Conservation (phyloP, 2,329 filamentous ascomycete species). For the Aspergillus flavus region DNA sequence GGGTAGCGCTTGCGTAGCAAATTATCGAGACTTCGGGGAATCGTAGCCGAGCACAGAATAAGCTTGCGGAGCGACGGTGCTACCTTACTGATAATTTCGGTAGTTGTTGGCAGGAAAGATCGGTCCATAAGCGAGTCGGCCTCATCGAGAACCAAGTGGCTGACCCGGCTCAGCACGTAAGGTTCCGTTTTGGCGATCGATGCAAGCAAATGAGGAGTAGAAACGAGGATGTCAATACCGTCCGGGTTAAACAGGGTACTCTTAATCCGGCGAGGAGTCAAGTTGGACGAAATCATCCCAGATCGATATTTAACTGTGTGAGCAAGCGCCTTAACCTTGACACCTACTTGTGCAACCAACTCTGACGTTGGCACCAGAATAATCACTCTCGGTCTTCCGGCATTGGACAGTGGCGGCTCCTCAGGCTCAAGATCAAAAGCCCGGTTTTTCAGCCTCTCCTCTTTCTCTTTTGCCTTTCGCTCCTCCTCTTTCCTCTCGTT, state of each 20-base stretch:
- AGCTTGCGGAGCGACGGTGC: constrained; percentile 82
- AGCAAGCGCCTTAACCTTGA: constrained; percentile 77
- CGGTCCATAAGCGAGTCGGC: constrained; percentile 95
- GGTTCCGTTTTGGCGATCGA: constrained; percentile 89
- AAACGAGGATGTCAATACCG: constrained; percentile 82
- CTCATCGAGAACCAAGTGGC: constrained; percentile 88
- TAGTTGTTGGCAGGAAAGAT: constrained; percentile 84
- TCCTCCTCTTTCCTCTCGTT: constrained; percentile 58
- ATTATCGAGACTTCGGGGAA: constrained; percentile 84
- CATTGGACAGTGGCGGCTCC: constrained; percentile 66
- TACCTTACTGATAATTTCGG: constrained; percentile 77
- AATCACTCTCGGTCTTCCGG: constrained; percentile 76
- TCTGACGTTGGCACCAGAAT: constrained; percentile 92
- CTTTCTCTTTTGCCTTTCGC: constrained; percentile 59
- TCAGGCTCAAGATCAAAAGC: constrained; percentile 64
- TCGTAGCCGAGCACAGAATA: constrained; percentile 93
- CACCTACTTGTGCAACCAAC: constrained; percentile 83
- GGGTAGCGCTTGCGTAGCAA: constrained; percentile 83
- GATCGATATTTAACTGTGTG: constrained; percentile 87
- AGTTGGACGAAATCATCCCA: constrained; percentile 76
- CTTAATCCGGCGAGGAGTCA: constrained; percentile 77
- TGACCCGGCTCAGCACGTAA: constrained; percentile 88
- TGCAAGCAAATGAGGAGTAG: constrained; percentile 85
- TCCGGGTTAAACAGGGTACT: constrained; percentile 77
- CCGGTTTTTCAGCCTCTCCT: constrained; percentile 54